phyloP scores from a whole-genome alignment of 495 filamentous ascomycete genomes.

The Aspergillus incahuasiensis region DNA sequence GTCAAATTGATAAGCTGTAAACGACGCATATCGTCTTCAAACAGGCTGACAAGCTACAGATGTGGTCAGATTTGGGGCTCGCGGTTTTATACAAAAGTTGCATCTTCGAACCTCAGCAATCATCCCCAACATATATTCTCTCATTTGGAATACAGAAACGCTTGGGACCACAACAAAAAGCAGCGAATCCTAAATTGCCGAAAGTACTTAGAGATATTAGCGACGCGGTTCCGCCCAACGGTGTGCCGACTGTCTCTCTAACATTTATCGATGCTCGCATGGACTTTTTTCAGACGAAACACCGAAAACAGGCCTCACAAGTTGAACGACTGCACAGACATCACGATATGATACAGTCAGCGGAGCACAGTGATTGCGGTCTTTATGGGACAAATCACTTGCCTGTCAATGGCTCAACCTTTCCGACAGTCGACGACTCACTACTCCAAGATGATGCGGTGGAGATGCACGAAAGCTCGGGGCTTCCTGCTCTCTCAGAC shows the following conservation, averaged over 20 bases:
- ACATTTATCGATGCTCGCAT: slow-evolving; percentile 23
- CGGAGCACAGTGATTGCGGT: not conserved
- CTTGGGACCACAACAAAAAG: not conserved
- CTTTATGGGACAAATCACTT: not conserved
- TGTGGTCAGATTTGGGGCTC: slow-evolving; percentile 35
- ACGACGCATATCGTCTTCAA: no score
- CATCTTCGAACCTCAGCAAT: not conserved
- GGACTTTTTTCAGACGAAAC: slow-evolving; percentile 7
- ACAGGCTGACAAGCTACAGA: slow-evolving; percentile 15
- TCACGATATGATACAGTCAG: not conserved
- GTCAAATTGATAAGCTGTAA: not conserved
- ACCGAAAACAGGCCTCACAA: not conserved
- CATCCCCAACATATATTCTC: slow-evolving; percentile 12
- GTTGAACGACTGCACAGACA: not conserved
- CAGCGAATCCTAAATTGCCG: slow-evolving; percentile 15
- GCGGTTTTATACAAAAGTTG: slow-evolving; percentile 20
- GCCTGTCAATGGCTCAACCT: not conserved
- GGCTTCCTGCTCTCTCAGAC: not conserved
- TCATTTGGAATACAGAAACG: slow-evolving; percentile 24
- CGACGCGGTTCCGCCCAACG: slow-evolving; percentile 18
- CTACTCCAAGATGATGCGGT: not conserved
- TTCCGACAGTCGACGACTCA: not conserved
- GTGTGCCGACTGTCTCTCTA: slow-evolving; percentile 17
- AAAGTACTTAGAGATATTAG: slow-evolving; percentile 13
- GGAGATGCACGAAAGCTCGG: not conserved